These are phyloP conservation scores for Bretschneidera sinensis DNA, from an alignment of 345 rosid species.

Conservation along the genomic window DNA sequence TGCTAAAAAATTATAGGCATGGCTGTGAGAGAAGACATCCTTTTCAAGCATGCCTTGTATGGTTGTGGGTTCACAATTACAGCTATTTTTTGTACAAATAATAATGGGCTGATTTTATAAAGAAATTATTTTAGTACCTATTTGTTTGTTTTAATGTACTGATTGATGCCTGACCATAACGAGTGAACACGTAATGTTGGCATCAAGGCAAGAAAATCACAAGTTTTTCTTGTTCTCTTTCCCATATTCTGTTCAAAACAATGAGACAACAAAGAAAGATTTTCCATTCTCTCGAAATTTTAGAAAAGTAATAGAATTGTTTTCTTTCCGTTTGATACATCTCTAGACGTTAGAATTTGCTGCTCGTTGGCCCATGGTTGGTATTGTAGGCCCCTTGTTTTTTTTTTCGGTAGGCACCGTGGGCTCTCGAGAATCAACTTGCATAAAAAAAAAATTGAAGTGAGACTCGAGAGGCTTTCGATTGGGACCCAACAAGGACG, in stretches of 20 bases:
- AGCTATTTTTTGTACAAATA: conserved; percentile 14
- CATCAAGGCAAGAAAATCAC: neutral
- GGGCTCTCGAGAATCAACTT: neutral
- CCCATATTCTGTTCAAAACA: neutral
- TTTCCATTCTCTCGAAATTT: neutral
- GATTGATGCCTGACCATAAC: too few relatives aligned
- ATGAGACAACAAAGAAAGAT: neutral
- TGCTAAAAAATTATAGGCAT: conserved; percentile 12
- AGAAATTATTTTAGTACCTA: too few relatives aligned
- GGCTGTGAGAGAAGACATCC: neutral
- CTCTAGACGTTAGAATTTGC: too few relatives aligned
- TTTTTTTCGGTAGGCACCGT: neutral
- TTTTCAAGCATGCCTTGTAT: conserved; percentile 12
- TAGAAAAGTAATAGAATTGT: neutral
- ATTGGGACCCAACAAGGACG: too few relatives aligned
- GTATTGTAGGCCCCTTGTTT: conserved; percentile 6
- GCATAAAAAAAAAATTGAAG: too few relatives aligned
- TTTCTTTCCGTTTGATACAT: neutral
- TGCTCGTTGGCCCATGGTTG: neutral
- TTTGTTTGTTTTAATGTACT: too few relatives aligned
- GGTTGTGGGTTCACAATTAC: conserved; percentile 21
- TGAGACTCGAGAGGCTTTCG: too few relatives aligned
- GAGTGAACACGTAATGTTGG: neutral
- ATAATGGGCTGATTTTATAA: neutral
- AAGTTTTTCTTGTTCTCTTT: neutral